Evolutionary conservation across 176 grass and related monocot genomes (phyloP).

Genomic region (Triticum monococcum): DNA sequence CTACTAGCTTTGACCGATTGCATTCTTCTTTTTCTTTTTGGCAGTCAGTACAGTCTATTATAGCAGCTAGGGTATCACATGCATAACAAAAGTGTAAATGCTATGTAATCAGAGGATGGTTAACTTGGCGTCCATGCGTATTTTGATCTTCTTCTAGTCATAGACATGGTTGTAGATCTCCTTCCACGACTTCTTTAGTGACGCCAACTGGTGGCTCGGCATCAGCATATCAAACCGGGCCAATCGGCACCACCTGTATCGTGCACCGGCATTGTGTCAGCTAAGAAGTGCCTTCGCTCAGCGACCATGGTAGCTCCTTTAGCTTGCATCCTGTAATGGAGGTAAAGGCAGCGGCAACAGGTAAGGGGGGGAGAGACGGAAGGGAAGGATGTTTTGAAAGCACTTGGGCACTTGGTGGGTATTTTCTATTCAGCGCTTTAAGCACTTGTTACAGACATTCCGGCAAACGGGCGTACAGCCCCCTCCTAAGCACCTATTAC

Average conservation of each 20-base stretch:
- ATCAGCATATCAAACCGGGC: conserved; percentile 36
- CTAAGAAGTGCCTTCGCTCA: not conserved
- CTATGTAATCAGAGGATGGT: not conserved
- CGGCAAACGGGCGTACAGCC: too few species aligned
- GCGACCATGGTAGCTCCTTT: not conserved
- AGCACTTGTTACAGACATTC: too few species aligned
- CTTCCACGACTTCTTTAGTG: conserved; percentile 58
- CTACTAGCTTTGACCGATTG: too few species aligned
- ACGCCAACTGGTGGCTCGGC: conserved; percentile 38
- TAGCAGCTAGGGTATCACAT: not conserved
- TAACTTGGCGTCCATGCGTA: conserved; percentile 60
- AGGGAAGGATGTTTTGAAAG: too few species aligned
- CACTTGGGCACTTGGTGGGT: too few species aligned
- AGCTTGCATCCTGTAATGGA: not conserved
- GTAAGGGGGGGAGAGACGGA: not conserved
- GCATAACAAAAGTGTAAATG: not conserved
- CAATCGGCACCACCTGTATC: not conserved
- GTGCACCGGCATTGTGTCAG: not conserved
- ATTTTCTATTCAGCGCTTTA: too few species aligned
- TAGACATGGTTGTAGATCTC: conserved; percentile 63
- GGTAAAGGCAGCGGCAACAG: not conserved
- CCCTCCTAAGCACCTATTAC: too few species aligned
- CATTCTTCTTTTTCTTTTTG: too few species aligned
- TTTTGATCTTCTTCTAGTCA: conserved; percentile 75
- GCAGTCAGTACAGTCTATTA: too few species aligned